Evolutionary conservation across 805 yeast genomes (phyloP).

Genomic region (Nakazawaea populi): DNA sequence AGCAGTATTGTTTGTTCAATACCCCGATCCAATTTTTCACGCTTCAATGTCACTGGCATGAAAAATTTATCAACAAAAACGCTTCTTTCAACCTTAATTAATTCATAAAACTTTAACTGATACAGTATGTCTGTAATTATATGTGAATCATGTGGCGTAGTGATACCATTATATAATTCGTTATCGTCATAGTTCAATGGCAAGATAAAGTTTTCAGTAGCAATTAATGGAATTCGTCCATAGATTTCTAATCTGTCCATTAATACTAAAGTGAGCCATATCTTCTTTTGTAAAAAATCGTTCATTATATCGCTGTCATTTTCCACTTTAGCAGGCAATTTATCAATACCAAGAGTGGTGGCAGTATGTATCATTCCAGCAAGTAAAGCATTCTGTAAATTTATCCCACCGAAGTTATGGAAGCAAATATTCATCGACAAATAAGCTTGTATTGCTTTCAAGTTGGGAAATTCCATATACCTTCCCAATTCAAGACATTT

Average conservation of each 20-base stretch:
- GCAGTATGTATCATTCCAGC: background rate
- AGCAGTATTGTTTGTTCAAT: background rate
- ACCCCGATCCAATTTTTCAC: background rate
- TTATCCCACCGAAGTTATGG: background rate
- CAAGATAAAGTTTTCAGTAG: background rate
- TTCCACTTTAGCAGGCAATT: background rate
- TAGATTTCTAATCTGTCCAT: background rate
- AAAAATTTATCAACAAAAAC: background rate
- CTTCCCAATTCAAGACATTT: background rate
- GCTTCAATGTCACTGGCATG: background rate
- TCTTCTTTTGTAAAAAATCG: background rate
- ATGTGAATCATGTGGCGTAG: background rate
- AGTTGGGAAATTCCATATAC: background rate
- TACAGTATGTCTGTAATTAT: background rate
- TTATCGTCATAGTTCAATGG: background rate
- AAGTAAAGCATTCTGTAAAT: background rate
- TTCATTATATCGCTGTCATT: background rate
- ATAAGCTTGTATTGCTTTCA: background rate
- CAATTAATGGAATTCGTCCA: background rate
- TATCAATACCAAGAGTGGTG: background rate
- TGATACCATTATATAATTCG: background rate
- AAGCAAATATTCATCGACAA: background rate
- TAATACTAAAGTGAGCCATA: background rate
- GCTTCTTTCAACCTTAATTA: background rate
- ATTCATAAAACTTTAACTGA: background rate